Evolutionary conservation across 345 rosid genomes (phyloP).

Genomic region (Corchorus capsularis): DNA sequence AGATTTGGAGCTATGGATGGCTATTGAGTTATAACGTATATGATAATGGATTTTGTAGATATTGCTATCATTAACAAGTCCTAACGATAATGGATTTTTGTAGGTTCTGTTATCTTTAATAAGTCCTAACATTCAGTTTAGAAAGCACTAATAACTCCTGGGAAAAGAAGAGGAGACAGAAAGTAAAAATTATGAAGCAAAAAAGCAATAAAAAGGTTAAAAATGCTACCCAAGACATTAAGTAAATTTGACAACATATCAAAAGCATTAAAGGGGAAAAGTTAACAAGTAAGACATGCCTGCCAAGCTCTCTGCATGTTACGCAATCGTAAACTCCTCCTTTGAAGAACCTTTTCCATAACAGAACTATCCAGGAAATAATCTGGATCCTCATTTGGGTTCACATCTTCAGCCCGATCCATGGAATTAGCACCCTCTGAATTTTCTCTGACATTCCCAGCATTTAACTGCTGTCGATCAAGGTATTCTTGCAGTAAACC

Average conservation of each 20-base stretch:
- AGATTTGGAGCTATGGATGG: too few relatives aligned
- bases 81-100: background rate
- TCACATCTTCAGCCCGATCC: slow-evolving; percentile 47
- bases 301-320: slow-evolving; percentile 86
- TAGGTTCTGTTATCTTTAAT: too few relatives aligned
- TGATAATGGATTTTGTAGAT: too few relatives aligned
- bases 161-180: background rate
- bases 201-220: background rate
- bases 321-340: slow-evolving; percentile 88
- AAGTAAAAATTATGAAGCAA: background rate
- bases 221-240: background rate
- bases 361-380: slow-evolving; percentile 76
- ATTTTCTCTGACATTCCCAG: slow-evolving; percentile 41
- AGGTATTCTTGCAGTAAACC: slow-evolving; percentile 91
- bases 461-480: slow-evolving; percentile 67
- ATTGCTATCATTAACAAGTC: background rate
- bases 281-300: background rate
- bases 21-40: too few relatives aligned
- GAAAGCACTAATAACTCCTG: background rate
- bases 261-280: background rate
- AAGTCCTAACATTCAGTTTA: background rate
- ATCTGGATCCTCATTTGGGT: slow-evolving; percentile 50
- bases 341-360: slow-evolving; percentile 94
- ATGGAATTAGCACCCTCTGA: slow-evolving; percentile 38
- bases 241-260: background rate